These are phyloP conservation scores for Naganishia sp. DNA, from an alignment of 1,284 basidiomycete genomes.

Conservation along the genomic window DNA sequence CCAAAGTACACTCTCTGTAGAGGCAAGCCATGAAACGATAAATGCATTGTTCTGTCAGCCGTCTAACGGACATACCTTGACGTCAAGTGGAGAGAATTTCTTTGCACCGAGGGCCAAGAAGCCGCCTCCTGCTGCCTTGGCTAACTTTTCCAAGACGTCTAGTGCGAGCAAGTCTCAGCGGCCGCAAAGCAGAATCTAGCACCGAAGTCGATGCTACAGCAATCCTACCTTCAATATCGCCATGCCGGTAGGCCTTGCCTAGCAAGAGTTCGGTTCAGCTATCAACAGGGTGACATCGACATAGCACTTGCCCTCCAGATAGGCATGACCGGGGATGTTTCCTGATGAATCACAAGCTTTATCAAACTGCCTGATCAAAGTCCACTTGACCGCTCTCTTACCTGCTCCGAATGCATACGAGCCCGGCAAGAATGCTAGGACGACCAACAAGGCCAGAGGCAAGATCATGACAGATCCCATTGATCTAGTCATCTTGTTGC, in stretches of 20 bases:
- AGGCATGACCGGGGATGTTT: slow-evolving; percentile 53
- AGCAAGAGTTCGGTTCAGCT: not conserved
- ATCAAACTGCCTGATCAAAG: not conserved
- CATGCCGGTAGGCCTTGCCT: slow-evolving; percentile 75
- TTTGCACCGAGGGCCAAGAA: slow-evolving; percentile 66
- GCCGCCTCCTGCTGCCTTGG: slow-evolving; percentile 65
- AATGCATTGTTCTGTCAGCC: not conserved
- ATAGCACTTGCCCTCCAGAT: slow-evolving; percentile 44
- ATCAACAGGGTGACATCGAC: not conserved
- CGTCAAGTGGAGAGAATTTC: slow-evolving; percentile 62
- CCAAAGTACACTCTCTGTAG: slow-evolving; percentile 20
- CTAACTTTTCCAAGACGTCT: slow-evolving; percentile 65
- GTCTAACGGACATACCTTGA: slow-evolving; percentile 40
- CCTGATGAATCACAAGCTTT: slow-evolving; percentile 34
- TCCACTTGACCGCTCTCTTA: slow-evolving; percentile 28
- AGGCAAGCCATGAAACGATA: not conserved
- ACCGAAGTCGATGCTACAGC: slow-evolving; percentile 30
- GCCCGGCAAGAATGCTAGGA: slow-evolving; percentile 48
- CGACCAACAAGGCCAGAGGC: slow-evolving; percentile 43
- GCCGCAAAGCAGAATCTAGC: slow-evolving; percentile 6
- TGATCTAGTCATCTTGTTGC: slow-evolving; percentile 38
- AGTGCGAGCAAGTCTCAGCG: not conserved
- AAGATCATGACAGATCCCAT: slow-evolving; percentile 39
- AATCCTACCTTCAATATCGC: slow-evolving; percentile 68
- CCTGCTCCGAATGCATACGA: slow-evolving; percentile 52